phyloP scores from a whole-genome alignment of 2,329 filamentous ascomycete genomes.

The Plectosphaerella sp. region DNA sequence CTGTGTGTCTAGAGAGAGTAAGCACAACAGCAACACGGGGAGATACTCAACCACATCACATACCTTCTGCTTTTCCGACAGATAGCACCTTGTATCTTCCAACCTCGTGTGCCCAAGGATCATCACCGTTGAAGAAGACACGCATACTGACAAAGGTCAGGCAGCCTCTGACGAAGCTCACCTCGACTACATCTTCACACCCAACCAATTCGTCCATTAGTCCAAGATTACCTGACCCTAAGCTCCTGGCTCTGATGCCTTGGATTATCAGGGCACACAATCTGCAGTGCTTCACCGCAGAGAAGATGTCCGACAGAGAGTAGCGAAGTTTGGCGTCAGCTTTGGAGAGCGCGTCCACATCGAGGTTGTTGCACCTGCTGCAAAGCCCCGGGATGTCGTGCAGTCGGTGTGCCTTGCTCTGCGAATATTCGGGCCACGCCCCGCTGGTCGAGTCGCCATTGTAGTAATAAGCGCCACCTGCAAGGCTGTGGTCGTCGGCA shows the following conservation, averaged over 20 bases:
- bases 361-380: background rate
- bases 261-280: background rate
- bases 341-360: background rate
- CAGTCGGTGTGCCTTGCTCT: background rate
- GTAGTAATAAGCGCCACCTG: background rate
- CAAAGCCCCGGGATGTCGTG: background rate
- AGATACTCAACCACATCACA: too few species aligned
- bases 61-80: too few species aligned
- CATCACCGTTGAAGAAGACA: background rate
- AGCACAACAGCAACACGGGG: too few species aligned
- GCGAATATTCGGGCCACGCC: background rate
- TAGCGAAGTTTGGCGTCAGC: background rate
- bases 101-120: too few species aligned
- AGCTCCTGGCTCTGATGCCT: too few species aligned
- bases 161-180: background rate
- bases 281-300: background rate
- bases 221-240: background rate
- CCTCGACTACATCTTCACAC: background rate
- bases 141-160: background rate
- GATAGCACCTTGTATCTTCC: too few species aligned
- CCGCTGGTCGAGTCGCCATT: background rate
- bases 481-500: background rate
- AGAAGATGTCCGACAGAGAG: background rate
- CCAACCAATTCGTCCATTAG: background rate
- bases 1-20: background rate